Evolutionary conservation across 2,329 filamentous ascomycete genomes (phyloP).

Genomic region (Cladosporium phlei): DNA sequence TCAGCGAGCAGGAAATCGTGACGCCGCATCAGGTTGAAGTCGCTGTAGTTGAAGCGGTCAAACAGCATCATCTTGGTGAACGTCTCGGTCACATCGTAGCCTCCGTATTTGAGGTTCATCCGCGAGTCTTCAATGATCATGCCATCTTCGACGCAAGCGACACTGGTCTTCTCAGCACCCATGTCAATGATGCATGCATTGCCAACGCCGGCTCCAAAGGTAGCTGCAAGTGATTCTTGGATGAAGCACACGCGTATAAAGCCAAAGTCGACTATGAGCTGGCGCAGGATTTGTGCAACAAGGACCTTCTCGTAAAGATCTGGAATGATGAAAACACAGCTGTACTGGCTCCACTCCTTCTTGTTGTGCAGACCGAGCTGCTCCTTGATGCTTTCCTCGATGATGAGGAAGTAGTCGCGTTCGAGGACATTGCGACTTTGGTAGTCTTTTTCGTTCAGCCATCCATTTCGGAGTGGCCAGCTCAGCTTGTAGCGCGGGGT

Average conservation of each 20-base stretch:
- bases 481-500: slow-evolving; percentile 84
- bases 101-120: slow-evolving; percentile 91
- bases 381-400: slow-evolving; percentile 80
- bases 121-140: slow-evolving; percentile 92
- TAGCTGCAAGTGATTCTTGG: slow-evolving; percentile 90
- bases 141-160: slow-evolving; percentile 94
- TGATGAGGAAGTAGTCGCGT: slow-evolving; percentile 79
- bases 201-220: slow-evolving; percentile 91
- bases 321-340: slow-evolving; percentile 93
- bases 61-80: slow-evolving; percentile 98
- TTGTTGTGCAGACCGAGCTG: slow-evolving; percentile 74
- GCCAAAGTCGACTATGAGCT: slow-evolving; percentile 82
- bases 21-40: slow-evolving; percentile 83
- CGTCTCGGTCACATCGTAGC: slow-evolving; percentile 84
- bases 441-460: slow-evolving; percentile 89
- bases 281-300: slow-evolving; percentile 76
- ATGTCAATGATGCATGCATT: slow-evolving; percentile 94
- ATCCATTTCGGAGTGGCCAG: slow-evolving; percentile 85
- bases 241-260: slow-evolving; percentile 89
- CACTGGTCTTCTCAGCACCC: slow-evolving; percentile 93
- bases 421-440: slow-evolving; percentile 71
- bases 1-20: slow-evolving; percentile 93
- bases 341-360: slow-evolving; percentile 83
- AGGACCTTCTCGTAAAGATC: slow-evolving; percentile 95
- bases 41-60: slow-evolving; percentile 90